Evolutionary conservation across 495 filamentous ascomycete genomes (phyloP).

Genomic region (Sabuloglossum arenarium): DNA sequence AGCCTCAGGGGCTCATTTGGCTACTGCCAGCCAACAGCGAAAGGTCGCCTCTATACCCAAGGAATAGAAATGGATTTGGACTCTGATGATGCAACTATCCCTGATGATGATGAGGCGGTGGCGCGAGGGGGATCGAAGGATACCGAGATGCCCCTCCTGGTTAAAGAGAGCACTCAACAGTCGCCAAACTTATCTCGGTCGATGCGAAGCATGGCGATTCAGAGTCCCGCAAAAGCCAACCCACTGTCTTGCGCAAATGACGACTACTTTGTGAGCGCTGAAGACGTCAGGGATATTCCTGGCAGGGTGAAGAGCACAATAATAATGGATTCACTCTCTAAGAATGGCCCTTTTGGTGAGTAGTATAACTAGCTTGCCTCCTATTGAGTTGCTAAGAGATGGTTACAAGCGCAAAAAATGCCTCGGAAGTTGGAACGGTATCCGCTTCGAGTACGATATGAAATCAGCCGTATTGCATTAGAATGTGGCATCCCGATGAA

Average conservation of each 20-base stretch:
- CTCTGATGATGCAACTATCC: background rate
- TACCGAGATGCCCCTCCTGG: background rate
- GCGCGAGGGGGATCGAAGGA: background rate
- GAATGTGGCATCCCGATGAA: background rate
- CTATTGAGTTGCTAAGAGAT: background rate
- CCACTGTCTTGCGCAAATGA: background rate
- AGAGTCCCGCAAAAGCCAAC: background rate
- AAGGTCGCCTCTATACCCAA: background rate
- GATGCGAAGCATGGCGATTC: background rate
- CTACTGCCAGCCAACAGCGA: background rate
- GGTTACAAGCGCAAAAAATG: background rate
- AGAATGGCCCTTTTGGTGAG: background rate
- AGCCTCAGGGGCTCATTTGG: background rate
- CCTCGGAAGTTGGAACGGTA: background rate
- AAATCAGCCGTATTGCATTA: slow-evolving; percentile 1
- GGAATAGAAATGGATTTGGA: background rate
- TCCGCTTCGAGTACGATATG: slow-evolving; percentile 5
- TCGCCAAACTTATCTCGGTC: background rate
- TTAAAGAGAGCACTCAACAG: background rate
- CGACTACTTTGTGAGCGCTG: background rate
- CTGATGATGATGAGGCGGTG: background rate
- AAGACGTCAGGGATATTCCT: background rate
- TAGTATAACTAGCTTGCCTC: background rate
- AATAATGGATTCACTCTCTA: background rate
- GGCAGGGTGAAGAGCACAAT: background rate